Evolutionary conservation across 179 eudicot genomes (phyloP), one percentile per base, ranked within the genome.

Genomic region (Amaranthus tricolor): DNA sequence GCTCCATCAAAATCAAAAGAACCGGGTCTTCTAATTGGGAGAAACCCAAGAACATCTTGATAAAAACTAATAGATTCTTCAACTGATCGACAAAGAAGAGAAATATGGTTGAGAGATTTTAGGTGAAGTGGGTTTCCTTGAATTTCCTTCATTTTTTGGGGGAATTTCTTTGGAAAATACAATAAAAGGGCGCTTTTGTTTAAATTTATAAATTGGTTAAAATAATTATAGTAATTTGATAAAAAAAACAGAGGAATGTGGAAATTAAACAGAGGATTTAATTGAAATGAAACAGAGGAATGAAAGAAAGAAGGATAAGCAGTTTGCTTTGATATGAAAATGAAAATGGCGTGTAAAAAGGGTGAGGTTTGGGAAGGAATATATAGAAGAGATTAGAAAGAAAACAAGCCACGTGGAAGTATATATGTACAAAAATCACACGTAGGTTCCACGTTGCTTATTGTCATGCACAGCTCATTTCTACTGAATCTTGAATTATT

Each of bases 1-100:
- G 97, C 99, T 69, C 99, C 99, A 70, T 89, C 86, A 55, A 95
- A 95, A 60, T 88, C 84, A 54, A 95, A 86, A 9, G 94, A 90
- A 20, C 89, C 89, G 48, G 99, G 99, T 70, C 99, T 79, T 61
- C 89, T 66, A 62, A 94, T 82, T 3, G 93, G 95, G 53, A 80
- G 52, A 70, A 95, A 95, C 3, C 99, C 99, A 61, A 92, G 94
- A 81, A 95, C 85, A 71, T 89, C 86, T 72, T 81, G 83, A 74
- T 95, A 95, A 69, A 95, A 95, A 76, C 85, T 76, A n/a, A 88
- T 83, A 12, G 99, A 95, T 81, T 90, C 86, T 47, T 88, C 89
- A 47, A 93, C 79, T 7, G 97, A 95, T 70, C 81, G 80, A 79
- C 97, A 95, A 5, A 89, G 84, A 12, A 93, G 64, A 2, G 99